These are phyloP conservation scores for Aspergillus chevalieri DNA, from an alignment of 2,329 filamentous ascomycete species.

Conservation along the genomic window DNA sequence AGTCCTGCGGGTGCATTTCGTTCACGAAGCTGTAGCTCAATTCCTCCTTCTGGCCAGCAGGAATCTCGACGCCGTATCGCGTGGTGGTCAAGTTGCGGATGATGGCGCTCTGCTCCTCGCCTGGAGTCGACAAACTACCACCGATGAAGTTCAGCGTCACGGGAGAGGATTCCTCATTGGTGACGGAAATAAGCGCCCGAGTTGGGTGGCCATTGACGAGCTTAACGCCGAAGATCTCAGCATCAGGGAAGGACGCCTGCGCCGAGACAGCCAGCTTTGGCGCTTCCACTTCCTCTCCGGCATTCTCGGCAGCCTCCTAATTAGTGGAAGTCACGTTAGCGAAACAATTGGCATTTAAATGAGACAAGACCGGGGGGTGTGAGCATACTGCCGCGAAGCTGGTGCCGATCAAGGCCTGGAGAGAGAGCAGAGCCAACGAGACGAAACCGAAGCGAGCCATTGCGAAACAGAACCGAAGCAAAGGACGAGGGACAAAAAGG, in stretches of 20 bases:
- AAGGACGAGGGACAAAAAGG: slow-evolving; percentile 4
- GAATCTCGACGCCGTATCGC: slow-evolving; percentile 67
- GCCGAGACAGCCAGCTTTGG: slow-evolving; percentile 53
- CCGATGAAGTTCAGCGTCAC: slow-evolving; percentile 71
- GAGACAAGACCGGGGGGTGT: slow-evolving; percentile 4
- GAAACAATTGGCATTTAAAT: slow-evolving; percentile 16
- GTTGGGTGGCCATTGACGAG: slow-evolving; percentile 88
- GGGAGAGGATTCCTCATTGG: slow-evolving; percentile 72
- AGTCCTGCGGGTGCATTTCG: slow-evolving; percentile 88
- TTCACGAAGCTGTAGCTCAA: slow-evolving; percentile 79
- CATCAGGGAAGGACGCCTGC: slow-evolving; percentile 55
- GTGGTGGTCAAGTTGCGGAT: slow-evolving; percentile 79
- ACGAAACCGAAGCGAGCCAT: slow-evolving; percentile 73
- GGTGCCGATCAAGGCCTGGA: slow-evolving; percentile 60
- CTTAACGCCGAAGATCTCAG: slow-evolving; percentile 89
- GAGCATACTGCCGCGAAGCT: slow-evolving; percentile 56
- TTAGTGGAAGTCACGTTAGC: slow-evolving; percentile 8
- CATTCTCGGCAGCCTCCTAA: slow-evolving; percentile 57
- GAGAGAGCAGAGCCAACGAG: slow-evolving; percentile 64
- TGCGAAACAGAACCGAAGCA: slow-evolving; percentile 25
- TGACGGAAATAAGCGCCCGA: slow-evolving; percentile 72
- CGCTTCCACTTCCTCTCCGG: slow-evolving; percentile 59
- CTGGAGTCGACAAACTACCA: slow-evolving; percentile 62
- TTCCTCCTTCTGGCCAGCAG: slow-evolving; percentile 67
- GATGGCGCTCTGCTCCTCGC: slow-evolving; percentile 52